Evolutionary conservation across 106 monocot species (phyloP), one percentile per base, ranked within the genome.

Genomic region (Allium fistulosum): DNA sequence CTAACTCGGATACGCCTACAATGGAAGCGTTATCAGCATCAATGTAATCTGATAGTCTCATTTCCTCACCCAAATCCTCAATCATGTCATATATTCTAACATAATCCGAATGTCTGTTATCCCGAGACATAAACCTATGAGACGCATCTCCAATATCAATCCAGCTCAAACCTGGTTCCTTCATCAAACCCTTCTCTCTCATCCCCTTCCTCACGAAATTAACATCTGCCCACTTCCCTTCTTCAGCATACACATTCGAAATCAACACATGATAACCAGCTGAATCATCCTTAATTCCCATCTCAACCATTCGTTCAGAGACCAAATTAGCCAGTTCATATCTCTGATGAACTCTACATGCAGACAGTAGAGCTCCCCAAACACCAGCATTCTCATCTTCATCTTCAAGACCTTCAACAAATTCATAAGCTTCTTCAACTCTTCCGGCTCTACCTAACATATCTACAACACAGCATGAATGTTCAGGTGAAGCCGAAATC

Each of bases 321-420:
- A 85, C 87, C 70, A 79, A 37, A 70, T 85, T 79, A 27, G 75
- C 93, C 69, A 99, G 37, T 48, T 99, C 86, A 46, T 77, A 62
- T 22, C 83, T 87, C 18, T 85, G 73, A 72, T 93, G 81, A 59
- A 90, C 69, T 72, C 75, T 79, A 73, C 99, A 99, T 46, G 93
- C 93, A 47, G 85, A 76, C 65, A 99, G 89, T 67, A 99, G 65
- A 27, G 90, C 79, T 56, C 99, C 93, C 99, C 93, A 99, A n/a
- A 99, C 78, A 47, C 79, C 80, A 4, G 80, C 65, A 61, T 69
- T 69, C 51, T 75, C 66, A 10, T 80, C 82, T 17, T 62, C 63
- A 14, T 86, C 82, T 7, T 87, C 91, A 26, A 99, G 77, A 46
- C 75, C 65, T 53, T 66, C 22, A 27, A 70, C 76, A 69, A 93